Conservation (phyloP, 495 filamentous ascomycete genomes). For the Neurospora africana region DNA sequence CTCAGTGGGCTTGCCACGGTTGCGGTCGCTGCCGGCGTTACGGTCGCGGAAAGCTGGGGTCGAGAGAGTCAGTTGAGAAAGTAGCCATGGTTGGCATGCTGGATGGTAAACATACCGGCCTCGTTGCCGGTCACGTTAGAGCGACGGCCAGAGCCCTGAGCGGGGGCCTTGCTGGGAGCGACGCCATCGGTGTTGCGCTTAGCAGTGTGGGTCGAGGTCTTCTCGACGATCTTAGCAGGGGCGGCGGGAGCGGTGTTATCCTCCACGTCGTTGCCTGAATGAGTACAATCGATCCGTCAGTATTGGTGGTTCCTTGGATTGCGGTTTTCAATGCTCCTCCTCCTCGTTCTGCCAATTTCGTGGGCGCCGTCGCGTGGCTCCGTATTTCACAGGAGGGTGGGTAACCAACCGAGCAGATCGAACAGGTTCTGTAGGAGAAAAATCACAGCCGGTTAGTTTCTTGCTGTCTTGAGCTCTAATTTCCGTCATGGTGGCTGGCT, state of each 20-base stretch:
- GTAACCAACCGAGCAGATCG: constrained; percentile 67
- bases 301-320: constrained; percentile 6
- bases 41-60: constrained; percentile 78
- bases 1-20: constrained; percentile 71
- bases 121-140: constrained; percentile 61
- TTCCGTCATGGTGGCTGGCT: not conserved
- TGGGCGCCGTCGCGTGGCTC: constrained; percentile 4
- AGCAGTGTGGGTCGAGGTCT: constrained; percentile 60
- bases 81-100: not conserved
- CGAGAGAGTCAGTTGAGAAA: constrained; percentile 4
- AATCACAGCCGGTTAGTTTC: constrained; percentile 16
- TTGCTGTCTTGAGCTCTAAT: not conserved
- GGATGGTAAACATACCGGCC: constrained; percentile 47
- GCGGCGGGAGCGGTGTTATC: constrained; percentile 69
- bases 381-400: constrained; percentile 6
- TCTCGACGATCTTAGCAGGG: constrained; percentile 79
- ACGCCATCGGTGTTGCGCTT: constrained; percentile 86
- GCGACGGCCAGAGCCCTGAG: constrained; percentile 35
- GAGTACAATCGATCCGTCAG: constrained; percentile 18
- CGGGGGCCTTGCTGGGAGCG: constrained; percentile 43
- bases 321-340: constrained; percentile 18
- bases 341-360: not conserved
- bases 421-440: constrained; percentile 56
- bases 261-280: constrained; percentile 71
- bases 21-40: constrained; percentile 67